phyloP scores from a whole-genome alignment of 2,329 filamentous ascomycete species.

The Apiospora aurea region DNA sequence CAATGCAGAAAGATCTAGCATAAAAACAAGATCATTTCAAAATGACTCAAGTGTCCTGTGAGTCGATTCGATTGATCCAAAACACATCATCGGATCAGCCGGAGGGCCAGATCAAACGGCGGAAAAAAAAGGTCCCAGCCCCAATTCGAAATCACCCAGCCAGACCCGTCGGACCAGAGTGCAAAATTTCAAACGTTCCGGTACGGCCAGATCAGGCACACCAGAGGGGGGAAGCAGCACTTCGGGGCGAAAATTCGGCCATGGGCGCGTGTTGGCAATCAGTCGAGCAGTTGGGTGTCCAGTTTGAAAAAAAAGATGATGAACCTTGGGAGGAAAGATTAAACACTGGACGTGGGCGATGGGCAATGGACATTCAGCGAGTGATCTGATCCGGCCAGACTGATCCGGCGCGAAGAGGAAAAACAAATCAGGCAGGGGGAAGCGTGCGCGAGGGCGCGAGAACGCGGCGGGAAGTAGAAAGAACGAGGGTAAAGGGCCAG shows the following conservation, averaged over 20 bases:
- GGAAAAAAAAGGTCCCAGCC: background rate
- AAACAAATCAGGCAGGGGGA: background rate
- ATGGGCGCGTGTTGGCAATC: background rate
- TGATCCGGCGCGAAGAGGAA: conserved; percentile 8
- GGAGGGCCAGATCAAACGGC: background rate
- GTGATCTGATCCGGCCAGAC: background rate
- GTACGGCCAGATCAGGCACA: background rate
- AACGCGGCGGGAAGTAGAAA: conserved; percentile 4
- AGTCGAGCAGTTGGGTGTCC: background rate
- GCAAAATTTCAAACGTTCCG: background rate
- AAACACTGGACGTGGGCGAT: background rate
- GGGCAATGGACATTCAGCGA: background rate
- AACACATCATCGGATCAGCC: background rate
- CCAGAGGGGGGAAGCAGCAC: background rate
- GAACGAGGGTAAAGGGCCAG: conserved; percentile 4
- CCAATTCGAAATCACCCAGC: background rate
- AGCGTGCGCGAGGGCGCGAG: background rate
- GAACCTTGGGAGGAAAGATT: background rate
- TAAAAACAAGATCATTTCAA: background rate
- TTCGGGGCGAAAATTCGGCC: background rate
- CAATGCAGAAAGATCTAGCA: background rate
- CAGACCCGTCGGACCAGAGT: background rate
- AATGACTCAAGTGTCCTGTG: background rate
- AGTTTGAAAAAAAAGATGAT: background rate
- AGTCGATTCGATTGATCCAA: background rate